Conservation (phyloP, 169 alveolate species). For the Neospora caninum region DNA sequence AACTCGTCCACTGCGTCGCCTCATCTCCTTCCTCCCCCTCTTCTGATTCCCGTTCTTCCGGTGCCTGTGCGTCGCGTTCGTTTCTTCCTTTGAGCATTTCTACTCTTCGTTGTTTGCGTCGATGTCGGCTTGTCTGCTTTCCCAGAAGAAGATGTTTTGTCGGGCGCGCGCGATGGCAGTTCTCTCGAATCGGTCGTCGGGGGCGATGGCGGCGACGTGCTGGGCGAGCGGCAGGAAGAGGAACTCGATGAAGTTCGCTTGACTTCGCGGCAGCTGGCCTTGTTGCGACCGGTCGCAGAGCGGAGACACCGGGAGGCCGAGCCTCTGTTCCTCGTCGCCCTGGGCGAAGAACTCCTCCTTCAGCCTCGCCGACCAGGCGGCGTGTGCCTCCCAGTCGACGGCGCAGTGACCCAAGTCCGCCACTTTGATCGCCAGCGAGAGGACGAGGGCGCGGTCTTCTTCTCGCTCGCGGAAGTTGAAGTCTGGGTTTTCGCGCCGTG, state of each 20-base stretch:
- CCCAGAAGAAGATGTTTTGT: not conserved
- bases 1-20: too few species aligned
- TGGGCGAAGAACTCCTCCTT: slow-evolving; percentile 88
- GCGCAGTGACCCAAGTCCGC: slow-evolving; percentile 95
- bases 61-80: too few species aligned
- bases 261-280: slow-evolving; percentile 80
- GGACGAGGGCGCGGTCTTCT: slow-evolving; percentile 85
- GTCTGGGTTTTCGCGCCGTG: slow-evolving; percentile 51
- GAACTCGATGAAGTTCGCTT: slow-evolving; percentile 84
- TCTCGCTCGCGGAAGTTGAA: slow-evolving; percentile 70
- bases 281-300: slow-evolving; percentile 82
- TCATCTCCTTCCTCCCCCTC: too few species aligned
- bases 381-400: slow-evolving; percentile 89
- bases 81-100: too few species aligned
- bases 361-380: slow-evolving; percentile 91
- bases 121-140: not conserved
- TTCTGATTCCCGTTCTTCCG: too few species aligned
- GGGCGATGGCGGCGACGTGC: slow-evolving; percentile 58
- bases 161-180: not conserved
- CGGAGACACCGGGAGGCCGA: slow-evolving; percentile 84
- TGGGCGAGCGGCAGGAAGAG: slow-evolving; percentile 81
- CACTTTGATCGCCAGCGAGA: slow-evolving; percentile 87
- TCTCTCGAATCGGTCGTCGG: not conserved
- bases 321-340: slow-evolving; percentile 78
- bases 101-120: not conserved